Base-by-base conservation (phyloP, 306 rosid species). In the Trifolium fragiferum region DNA sequence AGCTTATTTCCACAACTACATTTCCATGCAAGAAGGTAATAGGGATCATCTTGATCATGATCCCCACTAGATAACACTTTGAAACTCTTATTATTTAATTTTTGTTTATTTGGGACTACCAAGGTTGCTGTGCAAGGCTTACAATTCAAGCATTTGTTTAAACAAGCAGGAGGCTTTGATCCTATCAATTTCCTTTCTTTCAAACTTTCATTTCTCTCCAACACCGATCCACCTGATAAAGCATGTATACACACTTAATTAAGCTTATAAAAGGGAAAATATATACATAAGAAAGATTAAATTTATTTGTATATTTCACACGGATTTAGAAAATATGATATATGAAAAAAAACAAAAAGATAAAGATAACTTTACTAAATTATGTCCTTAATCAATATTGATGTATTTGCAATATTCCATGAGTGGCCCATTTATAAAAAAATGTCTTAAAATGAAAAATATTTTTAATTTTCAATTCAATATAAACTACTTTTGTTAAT, bases 11-110 rank as follows among this genome's bases (percentile, higher is more conserved):
- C 94, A 77, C 98, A 93, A 69, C 70, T 83, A 84, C 98, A 93
- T 85, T 87, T 91, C 98, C 98, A 93, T 9, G 96, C 82, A 23
- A 93, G 90, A 40, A 87, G 90, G 41, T 93, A 89, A 79, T 93
- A 91, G 71, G 83, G 79, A 54, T 82, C 96, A 43, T 81, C 89
- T 20, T 60, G 20, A 43, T 81, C 89, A 12, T 60, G 20, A 44
- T 89, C 96, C 4, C 80, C 76, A 57, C 27, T 87, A 77, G 87
- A 81, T 54, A 76, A 46, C 10, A 58, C 43, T 75, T 51, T 68
- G 43, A 79, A 70, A n/a, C 43, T 54, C 55, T 77, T 72, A 37
- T 77, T 72, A 37, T 78, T 82, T 60, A 19, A 49, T 40, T 82
- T 62, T 76, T 66, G 78, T 82, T 88, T 90, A 66, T 83, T 71